Evolutionary conservation across 495 filamentous ascomycete genomes (phyloP).

Genomic region (Tuber microsphaerosporum): DNA sequence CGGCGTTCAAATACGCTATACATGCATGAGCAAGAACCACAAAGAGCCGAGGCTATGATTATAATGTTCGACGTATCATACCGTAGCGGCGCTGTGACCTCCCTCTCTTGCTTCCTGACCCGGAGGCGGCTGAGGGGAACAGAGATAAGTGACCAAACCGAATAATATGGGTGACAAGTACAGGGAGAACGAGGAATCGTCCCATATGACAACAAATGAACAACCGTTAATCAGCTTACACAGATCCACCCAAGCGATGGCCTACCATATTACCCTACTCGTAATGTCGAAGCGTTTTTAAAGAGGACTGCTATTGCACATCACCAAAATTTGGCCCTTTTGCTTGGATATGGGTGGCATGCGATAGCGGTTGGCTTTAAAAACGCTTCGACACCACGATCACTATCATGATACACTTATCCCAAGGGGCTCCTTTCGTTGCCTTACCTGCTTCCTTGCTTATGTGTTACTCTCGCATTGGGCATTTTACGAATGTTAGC

Average conservation of each 20-base stretch:
- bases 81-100: not conserved
- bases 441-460: not conserved
- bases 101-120: not conserved
- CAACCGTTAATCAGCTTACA: not conserved
- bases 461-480: not conserved
- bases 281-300: not conserved
- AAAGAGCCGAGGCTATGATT: not conserved
- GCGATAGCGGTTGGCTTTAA: no score
- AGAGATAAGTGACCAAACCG: not conserved
- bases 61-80: not conserved
- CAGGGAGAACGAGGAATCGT: not conserved
- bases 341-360: not conserved
- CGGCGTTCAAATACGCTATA: not conserved
- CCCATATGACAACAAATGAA: not conserved
- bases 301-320: not conserved
- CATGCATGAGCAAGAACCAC: not conserved
- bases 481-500: not conserved
- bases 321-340: not conserved
- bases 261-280: not conserved
- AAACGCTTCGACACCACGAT: no score
- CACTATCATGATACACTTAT: not conserved
- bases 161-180: not conserved
- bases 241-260: not conserved
- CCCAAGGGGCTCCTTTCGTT: not conserved
- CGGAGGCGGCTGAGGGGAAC: not conserved